A percentile compares a stretch with the other conserved stretches of the same genome.
phyloP scores from a whole-genome alignment of 352 stramenopile genomes.

The Globisporangium nagaii region DNA sequence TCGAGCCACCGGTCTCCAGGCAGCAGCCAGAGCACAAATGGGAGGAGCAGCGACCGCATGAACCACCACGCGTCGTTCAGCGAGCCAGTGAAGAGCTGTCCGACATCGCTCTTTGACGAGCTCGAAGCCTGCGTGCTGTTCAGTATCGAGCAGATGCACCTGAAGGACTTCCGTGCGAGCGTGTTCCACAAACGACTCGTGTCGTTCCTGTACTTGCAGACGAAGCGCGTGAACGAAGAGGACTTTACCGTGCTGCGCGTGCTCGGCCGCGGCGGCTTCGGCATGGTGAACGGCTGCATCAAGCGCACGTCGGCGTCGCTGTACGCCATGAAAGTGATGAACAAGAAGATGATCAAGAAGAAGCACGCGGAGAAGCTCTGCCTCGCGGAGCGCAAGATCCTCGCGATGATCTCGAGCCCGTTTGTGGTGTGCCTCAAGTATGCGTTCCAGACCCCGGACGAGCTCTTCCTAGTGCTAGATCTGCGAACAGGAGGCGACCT shows the following conservation, averaged over 20 bases:
- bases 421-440: slow-evolving; percentile 97
- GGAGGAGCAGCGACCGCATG: slow-evolving; percentile 9
- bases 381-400: slow-evolving; percentile 69
- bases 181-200: slow-evolving; percentile 78
- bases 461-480: slow-evolving; percentile 96
- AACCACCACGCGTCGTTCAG: neutral
- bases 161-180: slow-evolving; percentile 77
- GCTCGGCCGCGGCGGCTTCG: slow-evolving; percentile 94
- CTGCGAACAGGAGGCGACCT: slow-evolving; percentile 97
- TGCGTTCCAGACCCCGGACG: slow-evolving; percentile 92
- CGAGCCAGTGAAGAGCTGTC: slow-evolving; percentile 6
- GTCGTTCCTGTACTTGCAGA: slow-evolving; percentile 90
- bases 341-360: slow-evolving; percentile 88
- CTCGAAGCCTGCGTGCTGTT: slow-evolving; percentile 68
- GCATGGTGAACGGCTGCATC: slow-evolving; percentile 96
- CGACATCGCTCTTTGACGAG: slow-evolving; percentile 59
- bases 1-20: neutral
- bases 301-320: slow-evolving; percentile 86
- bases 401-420: slow-evolving; percentile 69
- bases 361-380: slow-evolving; percentile 88
- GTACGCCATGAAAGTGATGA: slow-evolving; percentile 87
- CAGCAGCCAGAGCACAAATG: slow-evolving; percentile 1
- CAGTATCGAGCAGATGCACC: slow-evolving; percentile 53
- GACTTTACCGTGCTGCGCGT: slow-evolving; percentile 96
- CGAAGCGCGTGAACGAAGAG: slow-evolving; percentile 87